phyloP scores from a whole-genome alignment of 768 basidiomycete species.

The Tricholomella constricta region DNA sequence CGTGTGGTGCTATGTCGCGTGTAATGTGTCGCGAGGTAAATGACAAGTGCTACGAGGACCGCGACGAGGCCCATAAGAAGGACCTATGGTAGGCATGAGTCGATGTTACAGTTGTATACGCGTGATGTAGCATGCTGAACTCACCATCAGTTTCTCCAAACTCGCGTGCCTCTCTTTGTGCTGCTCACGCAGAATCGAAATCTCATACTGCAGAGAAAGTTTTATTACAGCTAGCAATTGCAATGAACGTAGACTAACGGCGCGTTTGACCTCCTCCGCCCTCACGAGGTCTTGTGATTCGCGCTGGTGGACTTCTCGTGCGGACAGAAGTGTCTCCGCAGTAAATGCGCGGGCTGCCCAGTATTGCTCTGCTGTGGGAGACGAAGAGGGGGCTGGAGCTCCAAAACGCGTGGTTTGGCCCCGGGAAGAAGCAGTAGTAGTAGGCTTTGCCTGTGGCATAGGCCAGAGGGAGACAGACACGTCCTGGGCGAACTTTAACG shows the following conservation, averaged over 20 bases:
- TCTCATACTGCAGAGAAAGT: slow-evolving; percentile 41
- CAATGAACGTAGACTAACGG: slow-evolving; percentile 47
- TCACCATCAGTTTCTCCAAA: slow-evolving; percentile 56
- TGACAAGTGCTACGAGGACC: slow-evolving; percentile 36
- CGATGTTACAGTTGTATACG: background rate
- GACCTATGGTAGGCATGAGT: slow-evolving; percentile 29
- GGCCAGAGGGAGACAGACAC: slow-evolving; percentile 10
- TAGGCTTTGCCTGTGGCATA: background rate
- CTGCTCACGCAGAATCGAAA: slow-evolving; percentile 36
- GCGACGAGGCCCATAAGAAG: slow-evolving; percentile 36
- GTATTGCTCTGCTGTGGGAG: slow-evolving; percentile 48
- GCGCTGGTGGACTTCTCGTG: slow-evolving; percentile 46
- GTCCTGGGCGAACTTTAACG: slow-evolving; percentile 15
- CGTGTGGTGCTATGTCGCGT: slow-evolving; percentile 26
- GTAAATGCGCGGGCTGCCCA: slow-evolving; percentile 69
- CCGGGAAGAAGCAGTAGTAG: background rate
- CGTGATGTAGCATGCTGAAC: slow-evolving; percentile 16
- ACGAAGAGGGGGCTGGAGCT: background rate
- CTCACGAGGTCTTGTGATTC: slow-evolving; percentile 47
- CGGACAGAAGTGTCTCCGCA: slow-evolving; percentile 62
- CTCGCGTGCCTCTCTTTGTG: slow-evolving; percentile 50
- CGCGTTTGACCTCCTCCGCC: slow-evolving; percentile 46
- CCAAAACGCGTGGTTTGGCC: background rate
- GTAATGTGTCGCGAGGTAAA: slow-evolving; percentile 34
- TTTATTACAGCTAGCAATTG: background rate